Base-by-base conservation (phyloP, 1,284 basidiomycete genomes). In the Melampsora larici-populina region DNA sequence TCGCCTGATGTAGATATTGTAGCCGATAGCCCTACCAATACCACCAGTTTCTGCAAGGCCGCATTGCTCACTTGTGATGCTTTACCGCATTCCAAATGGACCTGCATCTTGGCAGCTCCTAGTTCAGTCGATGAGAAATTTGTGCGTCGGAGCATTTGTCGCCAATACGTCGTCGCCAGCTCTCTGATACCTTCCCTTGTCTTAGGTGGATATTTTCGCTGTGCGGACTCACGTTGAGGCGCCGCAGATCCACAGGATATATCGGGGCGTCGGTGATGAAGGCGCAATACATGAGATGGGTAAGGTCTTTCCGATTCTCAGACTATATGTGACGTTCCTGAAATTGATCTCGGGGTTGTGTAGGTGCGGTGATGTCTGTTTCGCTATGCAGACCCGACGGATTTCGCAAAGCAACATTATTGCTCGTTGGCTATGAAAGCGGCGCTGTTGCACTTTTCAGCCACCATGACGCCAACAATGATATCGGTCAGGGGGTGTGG, bases 351-450 rank as follows among this genome's bases (percentile, higher is more conserved):
- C 15, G 15, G 13, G 17, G 15, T 46, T 46, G 1, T 18, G 46
- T 46, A 75, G 73, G 73, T 58, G 58, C 73, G 29, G 73, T 68
- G 24, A 65, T 75, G 36, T 51, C 64, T 2, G 26, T 75, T 26
- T 29, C 65, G 33, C 49, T 75, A 24, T 68, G 36, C 24, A 55
- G 48, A 29, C 51, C 73, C 9, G 18, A 63, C 49, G 48, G 49
- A 26, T 18, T 7, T 15, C 65, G 6, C 18, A 36, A 48, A 7
- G 11, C 60, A n/a, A 48, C 58, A 17, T 48, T 75, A 21, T 15
- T 75, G 31, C 64, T 75, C 48, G 65, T 75, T 15, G 73, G 73
- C 9, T 75, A 75, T 65, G 73, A 75, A 26, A 75, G 65, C 33
- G 73, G 73, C 0, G 49, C 65, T 31, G 65, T 68, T 7, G 21